phyloP scores from a whole-genome alignment of 768 basidiomycete species.

The Russula griseocarnosa region DNA sequence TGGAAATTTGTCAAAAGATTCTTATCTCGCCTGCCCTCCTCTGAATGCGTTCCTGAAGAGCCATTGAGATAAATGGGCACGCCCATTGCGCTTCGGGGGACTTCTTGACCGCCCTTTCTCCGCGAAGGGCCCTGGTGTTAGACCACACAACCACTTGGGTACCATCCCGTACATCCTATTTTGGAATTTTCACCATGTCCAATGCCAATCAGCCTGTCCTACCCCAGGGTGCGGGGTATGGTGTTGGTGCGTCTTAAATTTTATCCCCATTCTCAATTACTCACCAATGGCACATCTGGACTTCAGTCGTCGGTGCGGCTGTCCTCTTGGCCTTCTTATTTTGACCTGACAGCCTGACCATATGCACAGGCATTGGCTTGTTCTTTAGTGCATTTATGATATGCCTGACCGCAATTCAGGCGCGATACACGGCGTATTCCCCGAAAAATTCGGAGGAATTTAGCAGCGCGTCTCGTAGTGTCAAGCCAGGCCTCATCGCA shows the following conservation, averaged over 20 bases:
- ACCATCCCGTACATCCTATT: background rate
- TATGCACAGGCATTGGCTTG: conserved; percentile 66
- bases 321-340: background rate
- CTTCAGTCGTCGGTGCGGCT: conserved; percentile 49
- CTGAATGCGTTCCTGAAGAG: conserved; percentile 4
- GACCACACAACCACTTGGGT: background rate
- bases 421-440: conserved; percentile 78
- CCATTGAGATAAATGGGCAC: conserved; percentile 8
- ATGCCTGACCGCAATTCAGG: conserved; percentile 70
- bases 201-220: conserved; percentile 42
- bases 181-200: conserved; percentile 20
- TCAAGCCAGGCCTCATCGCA: conserved; percentile 90
- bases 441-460: conserved; percentile 81
- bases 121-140: background rate
- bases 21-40: conserved; percentile 3
- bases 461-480: conserved; percentile 71
- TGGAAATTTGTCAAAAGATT: background rate
- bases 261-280: background rate
- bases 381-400: conserved; percentile 86
- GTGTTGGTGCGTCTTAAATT: conserved; percentile 50
- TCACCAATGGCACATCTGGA: conserved; percentile 7
- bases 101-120: conserved; percentile 1
- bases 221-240: conserved; percentile 83
- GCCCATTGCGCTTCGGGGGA: background rate
- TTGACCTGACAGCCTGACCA: background rate